Percentiles rank a stretch among this genome's conserved stretches.
phyloP scores from a whole-genome alignment of 2,329 filamentous ascomycete species.

The Metarhizium anisopliae region DNA sequence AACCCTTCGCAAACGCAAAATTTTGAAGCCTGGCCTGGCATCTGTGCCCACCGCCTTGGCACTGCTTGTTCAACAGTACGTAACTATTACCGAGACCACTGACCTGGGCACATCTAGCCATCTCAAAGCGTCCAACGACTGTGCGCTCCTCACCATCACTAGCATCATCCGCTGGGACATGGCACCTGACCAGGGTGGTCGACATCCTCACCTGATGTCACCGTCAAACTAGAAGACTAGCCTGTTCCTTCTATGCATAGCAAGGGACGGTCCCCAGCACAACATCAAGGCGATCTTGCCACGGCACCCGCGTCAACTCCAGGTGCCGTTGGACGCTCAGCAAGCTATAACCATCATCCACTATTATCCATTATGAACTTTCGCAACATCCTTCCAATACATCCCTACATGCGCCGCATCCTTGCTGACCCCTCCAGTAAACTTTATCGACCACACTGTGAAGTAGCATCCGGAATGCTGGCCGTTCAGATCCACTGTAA shows the following conservation, averaged over 20 bases:
- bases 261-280: neutral
- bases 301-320: neutral
- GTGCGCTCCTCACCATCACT: neutral
- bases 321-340: neutral
- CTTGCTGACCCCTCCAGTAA: constrained; percentile 10
- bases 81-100: neutral
- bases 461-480: constrained; percentile 20
- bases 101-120: neutral
- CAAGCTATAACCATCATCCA: neutral
- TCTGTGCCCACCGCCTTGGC: neutral
- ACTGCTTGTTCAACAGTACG: neutral
- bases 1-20: neutral
- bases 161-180: neutral
- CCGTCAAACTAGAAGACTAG: constrained; percentile 1
- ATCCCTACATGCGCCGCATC: constrained; percentile 8
- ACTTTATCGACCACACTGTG: constrained; percentile 15
- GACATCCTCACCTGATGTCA: constrained; percentile 6
- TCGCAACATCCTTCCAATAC: neutral
- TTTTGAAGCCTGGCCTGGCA: neutral
- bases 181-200: neutral
- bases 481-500: constrained; percentile 15
- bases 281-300: neutral
- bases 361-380: neutral
- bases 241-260: neutral
- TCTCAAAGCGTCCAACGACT: neutral